These are phyloP conservation scores for Hypoxylon rubiginosum DNA, from an alignment of 2,329 filamentous ascomycete genomes.

Conservation along the genomic window DNA sequence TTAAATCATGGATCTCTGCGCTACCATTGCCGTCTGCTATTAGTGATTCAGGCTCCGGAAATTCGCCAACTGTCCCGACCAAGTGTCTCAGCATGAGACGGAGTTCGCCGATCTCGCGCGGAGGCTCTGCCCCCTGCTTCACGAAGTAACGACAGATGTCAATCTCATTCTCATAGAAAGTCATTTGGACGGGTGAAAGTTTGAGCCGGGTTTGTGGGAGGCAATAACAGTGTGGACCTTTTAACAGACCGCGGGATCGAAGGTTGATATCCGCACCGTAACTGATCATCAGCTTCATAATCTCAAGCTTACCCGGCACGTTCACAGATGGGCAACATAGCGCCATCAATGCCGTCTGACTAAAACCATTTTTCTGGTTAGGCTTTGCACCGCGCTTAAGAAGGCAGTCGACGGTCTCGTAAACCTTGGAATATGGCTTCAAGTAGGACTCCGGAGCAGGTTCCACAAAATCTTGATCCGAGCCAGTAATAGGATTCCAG, in stretches of 20 bases:
- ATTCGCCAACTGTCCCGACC: too few species aligned
- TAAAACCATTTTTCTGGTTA: background rate
- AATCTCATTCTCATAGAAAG: background rate
- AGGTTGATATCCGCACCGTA: conserved; percentile 17
- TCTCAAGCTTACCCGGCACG: background rate
- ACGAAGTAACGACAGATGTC: conserved; percentile 9
- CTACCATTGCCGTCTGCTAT: background rate
- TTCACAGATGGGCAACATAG: background rate
- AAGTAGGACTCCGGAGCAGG: background rate
- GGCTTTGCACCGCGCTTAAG: conserved; percentile 18
- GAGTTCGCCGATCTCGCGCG: conserved; percentile 1
- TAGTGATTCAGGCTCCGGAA: too few species aligned
- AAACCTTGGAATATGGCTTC: background rate
- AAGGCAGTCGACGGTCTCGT: conserved; percentile 4
- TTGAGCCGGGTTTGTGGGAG: background rate
- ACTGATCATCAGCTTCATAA: conserved; percentile 3
- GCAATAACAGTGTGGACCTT: too few species aligned
- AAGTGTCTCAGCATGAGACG: background rate
- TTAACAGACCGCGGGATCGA: background rate
- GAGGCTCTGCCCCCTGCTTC: conserved; percentile 5
- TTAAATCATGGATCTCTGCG: background rate
- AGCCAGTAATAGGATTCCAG: background rate
- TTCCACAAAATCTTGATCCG: too few species aligned
- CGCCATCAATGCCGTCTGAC: background rate
- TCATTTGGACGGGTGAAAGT: background rate